Evolutionary conservation across 257 asterid genomes (phyloP).

Genomic region (Gynochthodes officinalis): DNA sequence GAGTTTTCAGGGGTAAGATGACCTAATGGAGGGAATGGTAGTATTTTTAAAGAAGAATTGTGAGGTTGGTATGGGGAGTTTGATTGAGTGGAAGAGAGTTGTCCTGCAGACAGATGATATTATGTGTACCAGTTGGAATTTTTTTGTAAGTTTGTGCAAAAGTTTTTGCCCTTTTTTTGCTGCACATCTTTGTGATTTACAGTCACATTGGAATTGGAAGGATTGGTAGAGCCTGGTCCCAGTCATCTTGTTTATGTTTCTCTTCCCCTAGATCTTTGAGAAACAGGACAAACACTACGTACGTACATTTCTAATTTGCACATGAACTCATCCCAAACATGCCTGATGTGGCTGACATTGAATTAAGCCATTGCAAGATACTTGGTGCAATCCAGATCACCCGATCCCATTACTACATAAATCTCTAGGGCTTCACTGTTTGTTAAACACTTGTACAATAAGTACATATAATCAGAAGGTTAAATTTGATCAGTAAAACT

Average conservation of each 20-base stretch:
- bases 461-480: no score
- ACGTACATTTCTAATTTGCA: not conserved
- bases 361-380: not conserved
- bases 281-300: slow-evolving; percentile 1
- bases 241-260: no score
- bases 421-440: no score
- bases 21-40: slow-evolving; percentile 19
- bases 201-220: not conserved
- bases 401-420: no score
- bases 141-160: slow-evolving; percentile 30
- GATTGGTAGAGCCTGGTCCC: slow-evolving; percentile 1
- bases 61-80: slow-evolving; percentile 46
- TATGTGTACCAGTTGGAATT: slow-evolving; percentile 21
- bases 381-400: not conserved
- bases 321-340: not conserved
- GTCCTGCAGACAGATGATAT: slow-evolving; percentile 7
- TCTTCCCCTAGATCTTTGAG: not conserved
- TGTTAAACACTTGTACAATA: no score
- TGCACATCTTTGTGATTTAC: no score
- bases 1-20: slow-evolving; percentile 29
- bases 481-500: no score
- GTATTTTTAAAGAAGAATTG: slow-evolving; percentile 41
- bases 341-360: not conserved
- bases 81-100: slow-evolving; percentile 40
- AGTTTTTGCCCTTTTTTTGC: no score